Conservation (phyloP, 441 rosid genomes). For the Sinapis alba region DNA sequence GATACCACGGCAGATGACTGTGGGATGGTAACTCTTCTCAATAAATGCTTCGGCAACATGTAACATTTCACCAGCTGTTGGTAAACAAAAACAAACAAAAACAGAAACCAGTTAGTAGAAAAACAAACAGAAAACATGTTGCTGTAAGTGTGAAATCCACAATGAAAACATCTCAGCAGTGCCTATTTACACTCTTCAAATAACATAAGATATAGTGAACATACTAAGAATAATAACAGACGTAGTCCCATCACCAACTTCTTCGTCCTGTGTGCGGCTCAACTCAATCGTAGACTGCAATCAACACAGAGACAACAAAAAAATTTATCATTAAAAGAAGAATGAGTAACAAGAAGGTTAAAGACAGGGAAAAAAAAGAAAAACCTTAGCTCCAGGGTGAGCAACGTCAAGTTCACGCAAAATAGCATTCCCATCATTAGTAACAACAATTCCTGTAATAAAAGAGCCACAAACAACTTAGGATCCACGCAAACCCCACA, state of each 20-base stretch:
- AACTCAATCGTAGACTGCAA: constrained; percentile 91
- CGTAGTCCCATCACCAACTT: constrained; percentile 99
- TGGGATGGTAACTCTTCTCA: constrained; percentile 88
- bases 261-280: constrained; percentile 97
- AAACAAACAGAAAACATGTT: not conserved
- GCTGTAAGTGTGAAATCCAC: not conserved
- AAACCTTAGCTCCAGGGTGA: constrained; percentile 95
- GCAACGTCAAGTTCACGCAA: constrained; percentile 91
- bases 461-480: constrained; percentile 18
- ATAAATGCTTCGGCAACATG: constrained; percentile 95
- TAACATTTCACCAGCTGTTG: constrained; percentile 87
- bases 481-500: not conserved
- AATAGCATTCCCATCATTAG: constrained; percentile 94
- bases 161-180: not conserved
- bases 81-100: not conserved
- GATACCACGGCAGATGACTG: constrained; percentile 88
- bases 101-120: not conserved
- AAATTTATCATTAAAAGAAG: constrained; percentile 8
- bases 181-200: constrained; percentile 6
- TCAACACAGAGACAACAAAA: constrained; percentile 4
- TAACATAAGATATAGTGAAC: not conserved
- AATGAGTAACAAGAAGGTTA: not conserved
- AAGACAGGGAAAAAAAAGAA: not conserved
- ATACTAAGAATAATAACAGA: constrained; percentile 95
- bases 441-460: constrained; percentile 80